Conservation (phyloP, 306 rosid species). For the Chamaecrista fasciculata region DNA sequence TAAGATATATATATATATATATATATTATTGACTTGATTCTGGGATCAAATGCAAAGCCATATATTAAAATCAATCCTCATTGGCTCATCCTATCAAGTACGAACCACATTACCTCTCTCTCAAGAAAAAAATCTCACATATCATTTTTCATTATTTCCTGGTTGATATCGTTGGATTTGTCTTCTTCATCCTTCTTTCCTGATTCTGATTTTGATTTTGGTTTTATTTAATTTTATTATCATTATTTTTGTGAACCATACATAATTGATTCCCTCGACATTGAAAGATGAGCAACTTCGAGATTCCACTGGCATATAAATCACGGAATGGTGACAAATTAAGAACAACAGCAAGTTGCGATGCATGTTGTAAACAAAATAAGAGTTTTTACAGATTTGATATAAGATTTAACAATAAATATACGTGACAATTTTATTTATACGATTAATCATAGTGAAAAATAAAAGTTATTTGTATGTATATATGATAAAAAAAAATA, state of each 20-base stretch:
- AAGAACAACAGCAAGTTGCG: too few species aligned
- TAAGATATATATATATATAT: background rate
- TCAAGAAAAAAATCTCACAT: background rate
- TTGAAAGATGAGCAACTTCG: background rate
- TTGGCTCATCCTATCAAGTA: background rate
- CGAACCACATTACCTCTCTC: background rate
- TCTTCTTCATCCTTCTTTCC: background rate
- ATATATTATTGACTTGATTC: background rate
- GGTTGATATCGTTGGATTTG: background rate
- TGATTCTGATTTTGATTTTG: too few species aligned
- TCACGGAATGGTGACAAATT: background rate
- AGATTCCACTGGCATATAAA: background rate
- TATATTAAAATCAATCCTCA: background rate
- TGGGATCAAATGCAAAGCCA: background rate
- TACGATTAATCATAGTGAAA: too few species aligned
- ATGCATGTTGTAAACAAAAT: too few species aligned
- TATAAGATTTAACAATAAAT: too few species aligned
- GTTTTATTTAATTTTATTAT: too few species aligned
- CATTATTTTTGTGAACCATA: background rate
- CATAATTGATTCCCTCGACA: background rate
- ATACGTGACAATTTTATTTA: too few species aligned
- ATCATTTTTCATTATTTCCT: background rate
- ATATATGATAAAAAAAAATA: too few species aligned
- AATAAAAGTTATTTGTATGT: too few species aligned
- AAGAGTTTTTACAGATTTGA: too few species aligned